phyloP scores from a whole-genome alignment of 352 stramenopile species.

The Globisporangium mamillatum region DNA sequence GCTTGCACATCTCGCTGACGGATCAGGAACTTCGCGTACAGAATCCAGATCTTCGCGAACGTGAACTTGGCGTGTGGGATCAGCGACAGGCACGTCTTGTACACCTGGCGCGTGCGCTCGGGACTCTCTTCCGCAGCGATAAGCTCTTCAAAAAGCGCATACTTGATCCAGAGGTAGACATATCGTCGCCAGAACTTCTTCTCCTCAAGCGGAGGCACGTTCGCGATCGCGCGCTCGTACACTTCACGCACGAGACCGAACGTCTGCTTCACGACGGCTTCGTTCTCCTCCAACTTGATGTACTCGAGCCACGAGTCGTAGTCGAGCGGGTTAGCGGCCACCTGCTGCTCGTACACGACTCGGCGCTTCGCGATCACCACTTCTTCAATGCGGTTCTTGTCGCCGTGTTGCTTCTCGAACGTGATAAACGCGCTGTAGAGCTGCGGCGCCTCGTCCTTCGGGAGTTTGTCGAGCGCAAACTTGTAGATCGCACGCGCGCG shows the following conservation, averaged over 20 bases:
- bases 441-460: conserved; percentile 88
- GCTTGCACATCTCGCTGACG: conserved; percentile 91
- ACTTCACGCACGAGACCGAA: conserved; percentile 89
- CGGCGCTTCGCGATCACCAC: conserved; percentile 95
- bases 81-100: conserved; percentile 91
- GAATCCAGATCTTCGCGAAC: conserved; percentile 99
- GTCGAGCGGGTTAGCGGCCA: conserved; percentile 90
- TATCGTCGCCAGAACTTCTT: conserved; percentile 99
- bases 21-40: conserved; percentile 96
- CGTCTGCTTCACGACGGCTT: conserved; percentile 51
- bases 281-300: conserved; percentile 95
- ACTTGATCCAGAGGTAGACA: conserved; percentile 99
- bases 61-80: conserved; percentile 96
- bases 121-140: conserved; percentile 53
- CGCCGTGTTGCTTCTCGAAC: conserved; percentile 99
- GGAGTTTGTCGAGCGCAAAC: conserved; percentile 75
- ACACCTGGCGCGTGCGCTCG: conserved; percentile 90
- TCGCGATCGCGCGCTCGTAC: conserved; percentile 94
- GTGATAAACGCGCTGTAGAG: conserved; percentile 96
- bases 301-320: conserved; percentile 99
- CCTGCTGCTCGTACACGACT: conserved; percentile 93
- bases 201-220: conserved; percentile 92
- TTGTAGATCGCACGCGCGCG: conserved; percentile 89
- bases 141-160: conserved; percentile 97
- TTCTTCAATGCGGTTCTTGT: conserved; percentile 94